Conservation (phyloP, 768 basidiomycete genomes). For the Candolleomyces eurysporus region DNA sequence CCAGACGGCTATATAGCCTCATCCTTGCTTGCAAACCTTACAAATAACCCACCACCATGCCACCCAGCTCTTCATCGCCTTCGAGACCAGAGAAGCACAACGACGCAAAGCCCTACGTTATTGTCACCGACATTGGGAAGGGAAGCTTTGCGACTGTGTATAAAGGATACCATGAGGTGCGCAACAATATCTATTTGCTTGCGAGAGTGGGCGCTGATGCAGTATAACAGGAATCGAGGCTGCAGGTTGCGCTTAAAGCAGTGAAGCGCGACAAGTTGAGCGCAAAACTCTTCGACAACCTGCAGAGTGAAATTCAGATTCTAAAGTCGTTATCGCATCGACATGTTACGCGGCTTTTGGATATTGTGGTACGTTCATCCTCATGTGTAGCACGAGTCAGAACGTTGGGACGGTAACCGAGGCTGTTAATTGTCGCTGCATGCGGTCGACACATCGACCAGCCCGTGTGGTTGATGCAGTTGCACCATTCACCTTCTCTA, state of each 20-base stretch:
- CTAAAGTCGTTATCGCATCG: conserved; percentile 90
- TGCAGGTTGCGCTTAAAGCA: conserved; percentile 90
- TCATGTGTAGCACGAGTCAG: no score
- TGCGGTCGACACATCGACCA: not conserved
- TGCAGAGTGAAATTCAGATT: conserved; percentile 98
- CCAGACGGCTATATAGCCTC: conserved; percentile 4
- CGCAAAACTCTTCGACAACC: conserved; percentile 91
- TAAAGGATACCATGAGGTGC: conserved; percentile 86
- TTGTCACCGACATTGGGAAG: conserved; percentile 75
- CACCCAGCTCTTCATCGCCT: conserved; percentile 4
- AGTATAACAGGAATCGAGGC: conserved; percentile 61
- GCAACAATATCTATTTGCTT: conserved; percentile 20
- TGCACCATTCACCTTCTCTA: no score
- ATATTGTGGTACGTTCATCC: conserved; percentile 71
- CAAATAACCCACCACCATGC: not conserved
- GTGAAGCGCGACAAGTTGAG: conserved; percentile 86
- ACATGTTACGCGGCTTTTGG: conserved; percentile 89
- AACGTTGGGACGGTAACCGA: no score
- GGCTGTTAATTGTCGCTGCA: not conserved
- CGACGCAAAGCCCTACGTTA: conserved; percentile 74
- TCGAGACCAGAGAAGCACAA: conserved; percentile 50
- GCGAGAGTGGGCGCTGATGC: not conserved
- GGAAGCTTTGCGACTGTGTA: conserved; percentile 97
- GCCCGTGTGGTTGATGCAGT: no score
- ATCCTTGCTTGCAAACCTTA: not conserved